These are phyloP conservation scores for Paramecium pentaurelia DNA, from an alignment of 73 alveolate species.

Conservation along the genomic window DNA sequence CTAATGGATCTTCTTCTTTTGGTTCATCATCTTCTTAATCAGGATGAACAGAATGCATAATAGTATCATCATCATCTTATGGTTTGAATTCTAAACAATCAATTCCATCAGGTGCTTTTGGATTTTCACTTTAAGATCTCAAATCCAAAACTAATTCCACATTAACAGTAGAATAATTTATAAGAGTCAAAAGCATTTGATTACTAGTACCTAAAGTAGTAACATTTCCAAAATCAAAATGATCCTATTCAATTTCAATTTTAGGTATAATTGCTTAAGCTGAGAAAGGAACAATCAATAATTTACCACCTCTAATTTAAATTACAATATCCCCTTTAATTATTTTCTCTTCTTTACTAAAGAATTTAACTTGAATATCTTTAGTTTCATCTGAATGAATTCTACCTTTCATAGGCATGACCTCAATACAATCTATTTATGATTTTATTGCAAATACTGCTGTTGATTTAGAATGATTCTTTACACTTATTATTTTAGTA, in stretches of 20 bases:
- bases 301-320: slow-evolving; percentile 94
- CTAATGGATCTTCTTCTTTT: slow-evolving; percentile 50
- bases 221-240: slow-evolving; percentile 96
- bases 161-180: slow-evolving; percentile 73
- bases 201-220: slow-evolving; percentile 81
- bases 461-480: slow-evolving; percentile 72
- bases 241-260: slow-evolving; percentile 86
- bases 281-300: slow-evolving; percentile 77
- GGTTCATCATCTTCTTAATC: slow-evolving; percentile 58
- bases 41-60: slow-evolving; percentile 60
- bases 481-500: slow-evolving; percentile 74
- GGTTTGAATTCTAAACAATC: slow-evolving; percentile 51
- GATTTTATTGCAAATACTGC: slow-evolving; percentile 77
- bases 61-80: slow-evolving; percentile 59
- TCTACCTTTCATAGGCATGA: slow-evolving; percentile 75
- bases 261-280: slow-evolving; percentile 94
- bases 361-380: slow-evolving; percentile 81
- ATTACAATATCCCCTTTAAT: slow-evolving; percentile 87
- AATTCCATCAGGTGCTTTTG: slow-evolving; percentile 67
- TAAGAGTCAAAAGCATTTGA: slow-evolving; percentile 81
- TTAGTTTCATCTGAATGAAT: slow-evolving; percentile 78
- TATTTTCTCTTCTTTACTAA: slow-evolving; percentile 84
- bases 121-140: slow-evolving; percentile 51
- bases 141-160: slow-evolving; percentile 75
- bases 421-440: slow-evolving; percentile 68